A percentile compares a stretch with the other conserved stretches of the same genome.
phyloP scores from a whole-genome alignment of 2,329 filamentous ascomycete genomes.

The Monascus ruber region DNA sequence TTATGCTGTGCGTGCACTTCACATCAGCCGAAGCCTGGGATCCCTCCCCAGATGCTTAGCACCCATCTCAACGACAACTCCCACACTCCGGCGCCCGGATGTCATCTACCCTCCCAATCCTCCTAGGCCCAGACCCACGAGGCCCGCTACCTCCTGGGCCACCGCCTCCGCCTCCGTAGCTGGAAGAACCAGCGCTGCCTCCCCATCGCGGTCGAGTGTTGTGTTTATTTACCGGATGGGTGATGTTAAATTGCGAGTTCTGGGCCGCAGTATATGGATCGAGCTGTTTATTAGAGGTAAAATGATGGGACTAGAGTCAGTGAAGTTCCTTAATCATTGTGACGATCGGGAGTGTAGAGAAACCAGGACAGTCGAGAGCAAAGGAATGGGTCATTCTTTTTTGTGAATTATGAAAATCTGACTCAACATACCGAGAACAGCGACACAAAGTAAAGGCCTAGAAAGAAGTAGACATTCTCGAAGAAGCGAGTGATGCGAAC shows the following conservation, averaged over 20 bases:
- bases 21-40: background rate
- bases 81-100: constrained; percentile 37
- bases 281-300: constrained; percentile 18
- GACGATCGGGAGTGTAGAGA: too few species aligned
- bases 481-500: constrained; percentile 32
- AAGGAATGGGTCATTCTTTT: too few species aligned
- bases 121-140: constrained; percentile 19
- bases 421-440: constrained; percentile 33
- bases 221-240: constrained; percentile 16
- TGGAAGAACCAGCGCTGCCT: constrained; percentile 13
- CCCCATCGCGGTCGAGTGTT: constrained; percentile 15
- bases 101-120: constrained; percentile 37
- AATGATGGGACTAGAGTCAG: too few species aligned
- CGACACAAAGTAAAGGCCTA: constrained; percentile 39
- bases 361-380: too few species aligned
- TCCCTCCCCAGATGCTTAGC: background rate
- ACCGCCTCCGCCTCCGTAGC: constrained; percentile 18
- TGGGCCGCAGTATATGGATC: constrained; percentile 36
- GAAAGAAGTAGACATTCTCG: constrained; percentile 34
- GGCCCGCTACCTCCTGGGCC: constrained; percentile 18
- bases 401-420: too few species aligned
- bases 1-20: too few species aligned
- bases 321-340: too few species aligned
- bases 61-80: constrained; percentile 26
- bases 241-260: constrained; percentile 35